Evolutionary conservation across 148 eudicot genomes (phyloP).

Genomic region (Hydrangea macrophylla): DNA sequence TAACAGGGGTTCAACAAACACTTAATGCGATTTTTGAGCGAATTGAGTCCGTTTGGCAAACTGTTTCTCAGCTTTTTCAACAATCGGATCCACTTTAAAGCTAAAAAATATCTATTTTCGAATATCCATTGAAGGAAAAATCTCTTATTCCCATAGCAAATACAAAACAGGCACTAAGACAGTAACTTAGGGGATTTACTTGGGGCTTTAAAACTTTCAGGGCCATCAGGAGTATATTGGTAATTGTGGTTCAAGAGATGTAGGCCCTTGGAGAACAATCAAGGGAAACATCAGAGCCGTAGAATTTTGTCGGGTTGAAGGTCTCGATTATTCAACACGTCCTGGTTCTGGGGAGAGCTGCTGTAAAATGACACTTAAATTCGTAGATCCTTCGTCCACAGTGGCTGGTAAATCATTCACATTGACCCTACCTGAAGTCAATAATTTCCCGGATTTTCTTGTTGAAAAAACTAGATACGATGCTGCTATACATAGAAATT

Average conservation of each 20-base stretch:
- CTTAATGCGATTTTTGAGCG: too few relatives aligned
- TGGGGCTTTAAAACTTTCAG: slow-evolving; percentile 31
- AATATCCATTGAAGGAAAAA: too few relatives aligned
- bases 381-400: slow-evolving; percentile 58
- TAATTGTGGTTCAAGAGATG: slow-evolving; percentile 27
- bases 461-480: slow-evolving; percentile 81
- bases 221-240: slow-evolving; percentile 78
- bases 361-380: slow-evolving; percentile 77
- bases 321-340: slow-evolving; percentile 55
- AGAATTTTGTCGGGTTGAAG: slow-evolving; percentile 71
- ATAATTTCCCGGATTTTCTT: slow-evolving; percentile 82
- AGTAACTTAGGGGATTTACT: background rate
- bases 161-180: too few relatives aligned
- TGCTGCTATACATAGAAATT: slow-evolving; percentile 70
- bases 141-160: too few relatives aligned
- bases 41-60: too few relatives aligned
- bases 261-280: slow-evolving; percentile 69
- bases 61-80: too few relatives aligned
- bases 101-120: too few relatives aligned
- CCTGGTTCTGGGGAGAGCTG: slow-evolving; percentile 96
- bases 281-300: slow-evolving; percentile 68
- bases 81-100: too few relatives aligned
- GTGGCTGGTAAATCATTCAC: slow-evolving; percentile 61
- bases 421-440: slow-evolving; percentile 73
- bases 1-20: too few relatives aligned